A percentile compares a stretch with the other conserved stretches of the same genome.
Conservation (phyloP, 495 filamentous ascomycete species). For the Tuber indicum region DNA sequence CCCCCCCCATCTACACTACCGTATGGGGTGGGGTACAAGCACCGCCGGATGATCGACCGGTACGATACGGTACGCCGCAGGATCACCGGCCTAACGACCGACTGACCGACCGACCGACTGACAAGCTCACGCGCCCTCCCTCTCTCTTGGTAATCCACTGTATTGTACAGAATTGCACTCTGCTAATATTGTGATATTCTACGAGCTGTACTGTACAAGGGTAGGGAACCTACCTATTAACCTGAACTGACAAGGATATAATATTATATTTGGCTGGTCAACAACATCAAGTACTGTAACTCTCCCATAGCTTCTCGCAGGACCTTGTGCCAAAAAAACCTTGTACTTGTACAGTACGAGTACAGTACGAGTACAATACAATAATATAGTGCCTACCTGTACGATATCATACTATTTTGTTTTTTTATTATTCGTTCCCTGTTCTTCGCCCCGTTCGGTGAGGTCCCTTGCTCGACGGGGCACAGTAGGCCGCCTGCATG, state of each 20-base stretch:
- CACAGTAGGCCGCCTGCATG: no score
- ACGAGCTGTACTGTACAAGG: no score
- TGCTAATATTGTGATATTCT: not conserved
- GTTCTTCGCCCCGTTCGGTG: no score
- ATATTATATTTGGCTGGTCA: no score
- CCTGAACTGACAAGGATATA: no score
- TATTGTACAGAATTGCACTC: not conserved
- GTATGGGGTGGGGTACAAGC: not conserved
- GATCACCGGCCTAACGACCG: not conserved
- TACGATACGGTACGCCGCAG: not conserved
- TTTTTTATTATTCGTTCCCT: not conserved
- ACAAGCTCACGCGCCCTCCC: not conserved
- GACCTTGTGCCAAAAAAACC: not conserved
- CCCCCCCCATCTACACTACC: not conserved
- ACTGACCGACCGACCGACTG: not conserved
- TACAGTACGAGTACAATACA: not conserved
- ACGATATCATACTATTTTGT: not conserved
- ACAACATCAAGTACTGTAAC: no score
- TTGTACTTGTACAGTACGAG: not conserved
- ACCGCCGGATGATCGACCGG: constrained; percentile 3
- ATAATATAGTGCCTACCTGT: not conserved
- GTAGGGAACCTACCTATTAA: no score
- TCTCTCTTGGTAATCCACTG: not conserved
- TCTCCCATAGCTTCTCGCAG: no score
- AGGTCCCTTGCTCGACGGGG: no score